Conservation (phyloP, 495 filamentous ascomycete genomes). For the Talaromyces stipitatus region DNA sequence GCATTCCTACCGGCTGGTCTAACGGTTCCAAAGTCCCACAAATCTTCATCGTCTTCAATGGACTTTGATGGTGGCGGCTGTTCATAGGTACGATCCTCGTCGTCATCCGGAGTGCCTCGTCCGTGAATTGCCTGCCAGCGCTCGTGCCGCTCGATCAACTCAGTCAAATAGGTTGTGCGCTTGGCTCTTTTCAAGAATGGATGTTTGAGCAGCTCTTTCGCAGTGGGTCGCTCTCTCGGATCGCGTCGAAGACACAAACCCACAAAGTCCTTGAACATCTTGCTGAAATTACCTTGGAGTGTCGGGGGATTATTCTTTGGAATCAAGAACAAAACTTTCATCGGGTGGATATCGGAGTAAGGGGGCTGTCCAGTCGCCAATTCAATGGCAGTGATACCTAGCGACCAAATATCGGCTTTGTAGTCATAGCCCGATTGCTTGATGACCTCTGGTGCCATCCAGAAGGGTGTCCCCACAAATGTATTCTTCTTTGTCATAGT, state of each 20-base stretch:
- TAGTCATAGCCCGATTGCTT: conserved; percentile 97
- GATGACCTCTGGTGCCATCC: conserved; percentile 99
- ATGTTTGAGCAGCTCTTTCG: conserved; percentile 81
- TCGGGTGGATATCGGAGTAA: conserved; percentile 94
- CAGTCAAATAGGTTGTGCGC: conserved; percentile 82
- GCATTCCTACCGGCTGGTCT: conserved; percentile 54
- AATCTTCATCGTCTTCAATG: conserved; percentile 52
- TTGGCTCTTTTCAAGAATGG: conserved; percentile 85
- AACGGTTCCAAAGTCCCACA: conserved; percentile 96
- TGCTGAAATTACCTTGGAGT: conserved; percentile 79
- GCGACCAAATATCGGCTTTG: conserved; percentile 98
- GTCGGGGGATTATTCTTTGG: conserved; percentile 86
- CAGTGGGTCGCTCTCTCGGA: conserved; percentile 78
- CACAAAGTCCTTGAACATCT: conserved; percentile 90
- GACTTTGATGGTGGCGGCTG: conserved; percentile 15
- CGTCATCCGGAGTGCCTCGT: conserved; percentile 44
- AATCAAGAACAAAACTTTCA: conserved; percentile 97
- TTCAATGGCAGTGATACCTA: conserved; percentile 96
- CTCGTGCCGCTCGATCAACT: conserved; percentile 83
- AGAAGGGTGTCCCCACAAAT: conserved; percentile 96
- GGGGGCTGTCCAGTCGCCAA: conserved; percentile 89
- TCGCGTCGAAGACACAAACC: conserved; percentile 80
- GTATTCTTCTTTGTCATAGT: conserved; percentile 99
- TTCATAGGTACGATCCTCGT: conserved; percentile 43
- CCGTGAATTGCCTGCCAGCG: conserved; percentile 70